Base-by-base conservation (phyloP, 2,329 filamentous ascomycete species). In the Ophiostoma perfectum region DNA sequence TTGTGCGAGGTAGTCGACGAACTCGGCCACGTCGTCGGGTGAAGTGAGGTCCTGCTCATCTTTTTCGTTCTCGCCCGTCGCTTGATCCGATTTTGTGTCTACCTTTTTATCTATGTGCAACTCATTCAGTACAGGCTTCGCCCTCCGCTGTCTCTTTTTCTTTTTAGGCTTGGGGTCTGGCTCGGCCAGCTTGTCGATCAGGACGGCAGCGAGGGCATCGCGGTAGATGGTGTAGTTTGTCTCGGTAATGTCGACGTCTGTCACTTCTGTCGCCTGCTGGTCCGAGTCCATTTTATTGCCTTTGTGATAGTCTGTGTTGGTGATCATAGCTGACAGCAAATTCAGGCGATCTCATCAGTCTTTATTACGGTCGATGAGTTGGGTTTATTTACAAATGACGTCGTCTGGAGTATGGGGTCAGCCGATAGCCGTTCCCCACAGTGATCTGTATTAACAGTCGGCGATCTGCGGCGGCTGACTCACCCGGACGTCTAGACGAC, bases 1-100 rank as follows among this genome's bases (percentile, higher is more conserved):
- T 64, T 80, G 78, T 38, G 91, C 87, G 42, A 95, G 83, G 77
- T 93, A 95, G 80, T 93, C 88, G 67, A 91, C 87, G 77, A 96
- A 96, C 0, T 96, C 92, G 39, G 86, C 85, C 36, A 95, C 78
- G 67, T 93, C 91, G 72, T 90, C 88, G 5, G 84, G 85, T 39
- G 72, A 38, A 4, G 49, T 27, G 49, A 11, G 18, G 49, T 27
- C n/a, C 8, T 8, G 18, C 42, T 9, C 12, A 44, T 44, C 27
- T 27, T 27, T 44, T 18, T 55, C 49, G 6, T 27, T 55, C 4
- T 27, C 49, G 6, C 5, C 49, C 18, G 49, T 36, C 5, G 9
- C 4, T 11, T 11, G n/a, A 27, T 70, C 64, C 5, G 72, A 58
- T 39, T 72, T 69, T 16, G 14, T 4, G 5, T 38, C 49, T 5